These are phyloP conservation scores for Colletotrichum sp. DNA, from an alignment of 2,329 filamentous ascomycete genomes.

Conservation along the genomic window DNA sequence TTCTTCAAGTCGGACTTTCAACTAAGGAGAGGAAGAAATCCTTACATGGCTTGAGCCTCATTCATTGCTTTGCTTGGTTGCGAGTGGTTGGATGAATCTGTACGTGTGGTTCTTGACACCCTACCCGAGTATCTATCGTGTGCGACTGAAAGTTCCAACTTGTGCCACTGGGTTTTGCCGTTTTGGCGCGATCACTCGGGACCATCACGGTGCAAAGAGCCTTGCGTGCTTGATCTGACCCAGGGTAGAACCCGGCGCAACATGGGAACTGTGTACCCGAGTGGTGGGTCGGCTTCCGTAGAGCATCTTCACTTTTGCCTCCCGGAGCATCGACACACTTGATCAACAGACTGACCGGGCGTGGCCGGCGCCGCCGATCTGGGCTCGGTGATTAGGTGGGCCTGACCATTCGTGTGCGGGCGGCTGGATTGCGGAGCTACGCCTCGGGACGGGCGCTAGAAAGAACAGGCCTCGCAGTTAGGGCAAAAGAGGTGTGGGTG, in stretches of 20 bases:
- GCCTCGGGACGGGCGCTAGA: background rate
- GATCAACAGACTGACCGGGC: background rate
- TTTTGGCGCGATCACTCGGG: background rate
- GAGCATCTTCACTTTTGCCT: background rate
- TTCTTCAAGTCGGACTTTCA: background rate
- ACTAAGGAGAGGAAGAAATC: background rate
- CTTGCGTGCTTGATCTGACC: background rate
- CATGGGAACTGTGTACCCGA: background rate
- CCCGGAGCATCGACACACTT: background rate
- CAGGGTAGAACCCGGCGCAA: background rate
- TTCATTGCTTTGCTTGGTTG: background rate
- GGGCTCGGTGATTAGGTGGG: background rate
- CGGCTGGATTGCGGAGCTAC: background rate
- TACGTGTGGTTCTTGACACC: background rate
- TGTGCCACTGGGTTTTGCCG: background rate
- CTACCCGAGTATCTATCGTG: background rate
- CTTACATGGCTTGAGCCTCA: background rate
- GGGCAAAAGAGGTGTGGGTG: no score
- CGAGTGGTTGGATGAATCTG: background rate
- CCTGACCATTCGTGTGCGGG: background rate
- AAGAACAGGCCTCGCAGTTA: no score
- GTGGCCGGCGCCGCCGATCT: background rate
- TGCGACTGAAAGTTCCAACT: background rate
- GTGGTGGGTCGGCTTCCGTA: background rate
- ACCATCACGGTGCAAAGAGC: background rate